A percentile compares a stretch with the other conserved stretches of the same genome.
Evolutionary conservation across 305 asterid species (phyloP).

Genomic region (Fraxinus albicans): DNA sequence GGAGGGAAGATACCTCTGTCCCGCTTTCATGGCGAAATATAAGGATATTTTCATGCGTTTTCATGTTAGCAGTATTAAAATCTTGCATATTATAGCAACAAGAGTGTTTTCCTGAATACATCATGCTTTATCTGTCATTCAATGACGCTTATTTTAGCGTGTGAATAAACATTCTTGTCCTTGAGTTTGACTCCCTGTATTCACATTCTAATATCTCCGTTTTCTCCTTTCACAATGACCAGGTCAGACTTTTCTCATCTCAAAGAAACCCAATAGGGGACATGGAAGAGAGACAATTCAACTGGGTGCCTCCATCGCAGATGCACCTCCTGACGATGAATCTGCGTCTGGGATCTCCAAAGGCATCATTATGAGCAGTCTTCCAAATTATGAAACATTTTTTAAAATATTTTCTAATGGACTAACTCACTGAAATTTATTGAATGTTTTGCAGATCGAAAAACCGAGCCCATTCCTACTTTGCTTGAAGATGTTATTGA

Average conservation of each 20-base stretch:
- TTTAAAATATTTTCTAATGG: constrained; percentile 5
- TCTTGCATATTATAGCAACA: not conserved
- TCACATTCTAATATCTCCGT: constrained; percentile 16
- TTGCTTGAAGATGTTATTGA: constrained; percentile 65
- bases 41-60: not conserved
- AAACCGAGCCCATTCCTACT: constrained; percentile 69
- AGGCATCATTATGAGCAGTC: constrained; percentile 48
- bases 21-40: not conserved
- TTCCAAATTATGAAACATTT: constrained; percentile 5
- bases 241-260: constrained; percentile 69
- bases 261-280: constrained; percentile 78
- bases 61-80: not conserved
- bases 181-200: not conserved
- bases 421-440: constrained; percentile 20
- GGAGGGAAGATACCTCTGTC: not conserved
- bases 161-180: not conserved
- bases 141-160: not conserved
- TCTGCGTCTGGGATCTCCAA: constrained; percentile 49
- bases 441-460: constrained; percentile 55
- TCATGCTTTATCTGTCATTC: constrained; percentile 1
- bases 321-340: constrained; percentile 61
- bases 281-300: constrained; percentile 94
- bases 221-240: constrained; percentile 36
- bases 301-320: constrained; percentile 61
- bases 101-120: constrained; percentile 14